Conservation (phyloP, 1,284 basidiomycete species). For the Cutaneotrichosporon sp. region DNA sequence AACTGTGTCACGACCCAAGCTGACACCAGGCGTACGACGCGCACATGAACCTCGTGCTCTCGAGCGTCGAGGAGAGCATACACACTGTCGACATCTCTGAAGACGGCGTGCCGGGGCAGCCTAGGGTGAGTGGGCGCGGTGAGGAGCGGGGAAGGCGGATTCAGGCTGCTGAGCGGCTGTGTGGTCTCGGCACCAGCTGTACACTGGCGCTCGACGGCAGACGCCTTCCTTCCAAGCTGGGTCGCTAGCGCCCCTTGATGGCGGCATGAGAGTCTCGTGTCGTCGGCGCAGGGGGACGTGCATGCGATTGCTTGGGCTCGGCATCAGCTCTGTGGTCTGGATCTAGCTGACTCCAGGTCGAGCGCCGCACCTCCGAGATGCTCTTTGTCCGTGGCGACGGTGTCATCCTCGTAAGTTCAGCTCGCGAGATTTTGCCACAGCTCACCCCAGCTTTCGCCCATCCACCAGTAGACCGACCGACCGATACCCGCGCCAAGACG, state of each 20-base stretch:
- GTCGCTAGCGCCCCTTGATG: too few relatives aligned
- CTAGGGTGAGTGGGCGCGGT: slow-evolving; percentile 56
- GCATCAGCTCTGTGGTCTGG: too few relatives aligned
- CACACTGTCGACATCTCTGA: slow-evolving; percentile 77
- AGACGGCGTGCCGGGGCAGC: slow-evolving; percentile 53
- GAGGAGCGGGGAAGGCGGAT: neutral
- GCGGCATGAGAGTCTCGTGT: too few relatives aligned
- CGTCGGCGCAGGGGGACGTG: too few relatives aligned
- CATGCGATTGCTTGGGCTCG: too few relatives aligned
- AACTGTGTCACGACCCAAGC: neutral
- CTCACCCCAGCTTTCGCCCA: slow-evolving; percentile 22
- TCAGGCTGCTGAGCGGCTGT: neutral
- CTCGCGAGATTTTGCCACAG: neutral
- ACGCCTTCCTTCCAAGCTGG: too few relatives aligned
- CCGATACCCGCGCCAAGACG: slow-evolving; percentile 6
- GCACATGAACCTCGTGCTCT: slow-evolving; percentile 98
- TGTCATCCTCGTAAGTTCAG: slow-evolving; percentile 73
- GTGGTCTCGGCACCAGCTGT: too few relatives aligned
- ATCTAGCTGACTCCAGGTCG: slow-evolving; percentile 65
- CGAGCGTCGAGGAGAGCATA: slow-evolving; percentile 95
- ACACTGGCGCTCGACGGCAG: too few relatives aligned
- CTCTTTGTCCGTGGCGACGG: slow-evolving; percentile 96
- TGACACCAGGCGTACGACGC: slow-evolving; percentile 88
- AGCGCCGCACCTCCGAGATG: slow-evolving; percentile 96
- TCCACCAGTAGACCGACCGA: slow-evolving; percentile 17